A percentile compares a stretch with the other conserved stretches of the same genome.
Evolutionary conservation across 805 yeast species (phyloP).

Genomic region (Candida berthetii): DNA sequence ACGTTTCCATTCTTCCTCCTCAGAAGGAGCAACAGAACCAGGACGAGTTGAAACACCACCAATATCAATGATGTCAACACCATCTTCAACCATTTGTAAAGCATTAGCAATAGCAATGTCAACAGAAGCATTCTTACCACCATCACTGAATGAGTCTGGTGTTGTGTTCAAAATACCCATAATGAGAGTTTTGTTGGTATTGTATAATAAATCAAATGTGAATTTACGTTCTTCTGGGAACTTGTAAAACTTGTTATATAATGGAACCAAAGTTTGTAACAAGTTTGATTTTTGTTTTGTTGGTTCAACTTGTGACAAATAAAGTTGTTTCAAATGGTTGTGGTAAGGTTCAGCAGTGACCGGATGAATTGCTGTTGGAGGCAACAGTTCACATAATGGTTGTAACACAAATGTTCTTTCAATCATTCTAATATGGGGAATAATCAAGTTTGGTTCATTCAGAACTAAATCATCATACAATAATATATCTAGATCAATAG

Average conservation of each 20-base stretch:
- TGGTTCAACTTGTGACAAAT: constrained; percentile 20
- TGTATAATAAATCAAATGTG: constrained; percentile 38
- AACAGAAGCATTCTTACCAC: constrained; percentile 42
- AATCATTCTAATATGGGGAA: constrained; percentile 87
- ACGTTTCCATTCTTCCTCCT: constrained; percentile 62
- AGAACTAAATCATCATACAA: constrained; percentile 48
- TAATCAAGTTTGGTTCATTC: constrained; percentile 50
- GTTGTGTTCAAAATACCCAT: constrained; percentile 92
- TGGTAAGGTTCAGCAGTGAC: constrained; percentile 78
- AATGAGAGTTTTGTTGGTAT: constrained; percentile 47
- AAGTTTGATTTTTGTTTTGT: constrained; percentile 43
- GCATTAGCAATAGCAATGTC: constrained; percentile 41
- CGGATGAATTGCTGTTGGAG: constrained; percentile 69
- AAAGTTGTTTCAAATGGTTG: constrained; percentile 56
- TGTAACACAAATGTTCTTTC: constrained; percentile 87
- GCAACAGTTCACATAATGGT: constrained; percentile 79
- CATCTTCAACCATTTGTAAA: constrained; percentile 41
- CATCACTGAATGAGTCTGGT: constrained; percentile 95
- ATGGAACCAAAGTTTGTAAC: constrained; percentile 46
- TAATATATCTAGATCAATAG: constrained; percentile 84
- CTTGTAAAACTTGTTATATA: constrained; percentile 18
- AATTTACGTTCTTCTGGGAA: constrained; percentile 21
- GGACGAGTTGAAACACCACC: constrained; percentile 97
- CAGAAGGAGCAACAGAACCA: constrained; percentile 55
- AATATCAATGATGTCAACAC: constrained; percentile 78